phyloP scores from a whole-genome alignment of 805 yeast genomes.

The Komagataella kurtzmanii region DNA sequence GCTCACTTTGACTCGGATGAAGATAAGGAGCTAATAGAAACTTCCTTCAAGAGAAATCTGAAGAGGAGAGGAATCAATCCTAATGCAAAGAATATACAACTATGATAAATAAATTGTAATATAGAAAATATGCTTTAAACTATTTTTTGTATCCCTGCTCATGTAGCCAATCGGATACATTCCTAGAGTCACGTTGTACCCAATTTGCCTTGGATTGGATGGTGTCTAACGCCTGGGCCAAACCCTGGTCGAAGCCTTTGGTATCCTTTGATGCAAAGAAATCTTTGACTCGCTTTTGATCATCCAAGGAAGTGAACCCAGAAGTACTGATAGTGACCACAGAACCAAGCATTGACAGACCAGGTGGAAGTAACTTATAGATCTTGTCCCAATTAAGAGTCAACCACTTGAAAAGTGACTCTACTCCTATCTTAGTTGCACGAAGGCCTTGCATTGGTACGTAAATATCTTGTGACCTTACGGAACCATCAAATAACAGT shows the following conservation, averaged over 20 bases:
- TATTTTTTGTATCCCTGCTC: slow-evolving; percentile 12
- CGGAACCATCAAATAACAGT: slow-evolving; percentile 58
- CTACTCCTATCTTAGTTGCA: slow-evolving; percentile 48
- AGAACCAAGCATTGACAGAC: slow-evolving; percentile 64
- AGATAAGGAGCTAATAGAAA: slow-evolving; percentile 61
- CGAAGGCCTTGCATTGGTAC: slow-evolving; percentile 69
- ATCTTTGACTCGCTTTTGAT: slow-evolving; percentile 32
- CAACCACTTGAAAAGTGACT: slow-evolving; percentile 64
- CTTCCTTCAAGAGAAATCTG: slow-evolving; percentile 49
- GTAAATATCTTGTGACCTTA: slow-evolving; percentile 31
- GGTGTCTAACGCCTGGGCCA: slow-evolving; percentile 53
- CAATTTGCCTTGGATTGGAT: slow-evolving; percentile 43
- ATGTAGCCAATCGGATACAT: slow-evolving; percentile 35
- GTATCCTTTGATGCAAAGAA: slow-evolving; percentile 43
- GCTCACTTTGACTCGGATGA: slow-evolving; percentile 68
- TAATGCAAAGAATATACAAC: slow-evolving; percentile 19
- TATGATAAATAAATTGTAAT: not conserved
- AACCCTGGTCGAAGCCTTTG: slow-evolving; percentile 49
- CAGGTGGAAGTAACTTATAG: slow-evolving; percentile 60
- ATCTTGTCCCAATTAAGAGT: slow-evolving; percentile 58
- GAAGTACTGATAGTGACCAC: slow-evolving; percentile 49
- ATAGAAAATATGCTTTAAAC: slow-evolving; percentile 1
- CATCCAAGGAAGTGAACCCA: slow-evolving; percentile 10
- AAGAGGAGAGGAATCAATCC: slow-evolving; percentile 68
- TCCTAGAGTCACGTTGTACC: slow-evolving; percentile 41